Percentiles rank a stretch among this genome's conserved stretches.
These are phyloP conservation scores for Talaromyces ruber DNA, from an alignment of 495 filamentous ascomycete species.

Conservation along the genomic window DNA sequence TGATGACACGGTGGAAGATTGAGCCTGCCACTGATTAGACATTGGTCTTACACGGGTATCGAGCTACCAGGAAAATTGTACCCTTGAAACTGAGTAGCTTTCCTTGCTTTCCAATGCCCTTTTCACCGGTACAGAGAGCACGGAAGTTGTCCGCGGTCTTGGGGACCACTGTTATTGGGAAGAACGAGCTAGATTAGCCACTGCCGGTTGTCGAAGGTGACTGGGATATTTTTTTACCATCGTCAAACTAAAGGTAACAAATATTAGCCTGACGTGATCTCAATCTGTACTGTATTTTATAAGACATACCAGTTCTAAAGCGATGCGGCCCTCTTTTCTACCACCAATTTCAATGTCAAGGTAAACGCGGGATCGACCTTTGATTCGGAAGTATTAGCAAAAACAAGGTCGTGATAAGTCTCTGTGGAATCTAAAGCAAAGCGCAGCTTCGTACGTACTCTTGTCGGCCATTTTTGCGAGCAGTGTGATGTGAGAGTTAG, in stretches of 20 bases:
- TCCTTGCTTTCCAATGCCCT: constrained; percentile 77
- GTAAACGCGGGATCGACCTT: constrained; percentile 65
- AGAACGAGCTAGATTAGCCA: constrained; percentile 12
- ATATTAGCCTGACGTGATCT: constrained; percentile 12
- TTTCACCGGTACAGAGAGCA: constrained; percentile 86
- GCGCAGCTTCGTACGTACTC: constrained; percentile 6
- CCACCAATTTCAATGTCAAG: constrained; percentile 81
- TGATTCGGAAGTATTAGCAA: constrained; percentile 5
- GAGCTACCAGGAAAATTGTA: constrained; percentile 10
- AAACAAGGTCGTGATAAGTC: neutral
- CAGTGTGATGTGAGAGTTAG: neutral
- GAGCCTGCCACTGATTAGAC: constrained; percentile 39
- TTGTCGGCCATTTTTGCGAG: constrained; percentile 2
- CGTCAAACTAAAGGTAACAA: constrained; percentile 52
- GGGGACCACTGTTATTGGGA: constrained; percentile 61
- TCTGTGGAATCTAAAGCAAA: neutral
- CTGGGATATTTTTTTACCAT: constrained; percentile 38
- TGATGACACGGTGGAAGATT: constrained; percentile 94
- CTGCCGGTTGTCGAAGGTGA: neutral
- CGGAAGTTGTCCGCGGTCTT: constrained; percentile 94
- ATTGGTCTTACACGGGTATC: neutral
- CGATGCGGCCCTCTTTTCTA: constrained; percentile 62
- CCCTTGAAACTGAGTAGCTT: constrained; percentile 69
- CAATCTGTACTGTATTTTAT: neutral
- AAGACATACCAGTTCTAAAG: constrained; percentile 65